Evolutionary conservation across 1,284 basidiomycete genomes (phyloP).

Genomic region (Gomphus bonarii): DNA sequence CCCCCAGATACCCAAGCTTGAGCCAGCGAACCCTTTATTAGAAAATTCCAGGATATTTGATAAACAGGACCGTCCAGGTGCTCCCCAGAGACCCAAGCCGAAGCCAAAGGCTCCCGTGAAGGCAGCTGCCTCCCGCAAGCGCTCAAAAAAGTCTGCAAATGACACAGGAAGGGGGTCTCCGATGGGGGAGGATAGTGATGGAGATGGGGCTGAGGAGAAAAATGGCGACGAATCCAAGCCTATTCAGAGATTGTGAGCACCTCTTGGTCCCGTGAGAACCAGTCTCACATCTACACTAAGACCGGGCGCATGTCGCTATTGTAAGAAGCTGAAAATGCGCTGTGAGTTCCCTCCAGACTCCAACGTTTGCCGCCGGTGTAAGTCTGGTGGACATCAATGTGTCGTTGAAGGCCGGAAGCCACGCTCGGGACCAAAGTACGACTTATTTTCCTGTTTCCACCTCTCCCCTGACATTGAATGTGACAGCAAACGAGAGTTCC

Average conservation of each 20-base stretch:
- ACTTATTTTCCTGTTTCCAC: constrained; percentile 17
- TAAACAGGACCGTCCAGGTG: neutral
- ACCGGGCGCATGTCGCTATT: constrained; percentile 69
- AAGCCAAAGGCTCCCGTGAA: neutral
- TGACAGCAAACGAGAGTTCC: constrained; percentile 66
- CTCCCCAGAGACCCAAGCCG: neutral
- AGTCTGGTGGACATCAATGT: constrained; percentile 55
- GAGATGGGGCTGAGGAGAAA: constrained; percentile 4
- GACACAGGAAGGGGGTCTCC: neutral
- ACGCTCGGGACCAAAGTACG: constrained; percentile 68
- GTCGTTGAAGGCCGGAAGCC: constrained; percentile 73
- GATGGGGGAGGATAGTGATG: constrained; percentile 1
- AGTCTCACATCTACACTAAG: constrained; percentile 27
- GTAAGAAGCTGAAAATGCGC: constrained; percentile 75
- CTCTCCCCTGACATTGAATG: neutral
- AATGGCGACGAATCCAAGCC: neutral
- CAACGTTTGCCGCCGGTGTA: constrained; percentile 64
- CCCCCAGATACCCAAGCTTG: neutral
- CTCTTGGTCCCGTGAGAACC: neutral
- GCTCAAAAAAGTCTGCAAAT: neutral
- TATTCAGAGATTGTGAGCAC: constrained; percentile 1
- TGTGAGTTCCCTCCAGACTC: constrained; percentile 59
- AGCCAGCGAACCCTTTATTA: neutral
- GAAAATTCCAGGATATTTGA: neutral
- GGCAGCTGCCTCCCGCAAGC: neutral